These are phyloP conservation scores for Galerina marginata DNA, from an alignment of 768 basidiomycete species.

Conservation along the genomic window DNA sequence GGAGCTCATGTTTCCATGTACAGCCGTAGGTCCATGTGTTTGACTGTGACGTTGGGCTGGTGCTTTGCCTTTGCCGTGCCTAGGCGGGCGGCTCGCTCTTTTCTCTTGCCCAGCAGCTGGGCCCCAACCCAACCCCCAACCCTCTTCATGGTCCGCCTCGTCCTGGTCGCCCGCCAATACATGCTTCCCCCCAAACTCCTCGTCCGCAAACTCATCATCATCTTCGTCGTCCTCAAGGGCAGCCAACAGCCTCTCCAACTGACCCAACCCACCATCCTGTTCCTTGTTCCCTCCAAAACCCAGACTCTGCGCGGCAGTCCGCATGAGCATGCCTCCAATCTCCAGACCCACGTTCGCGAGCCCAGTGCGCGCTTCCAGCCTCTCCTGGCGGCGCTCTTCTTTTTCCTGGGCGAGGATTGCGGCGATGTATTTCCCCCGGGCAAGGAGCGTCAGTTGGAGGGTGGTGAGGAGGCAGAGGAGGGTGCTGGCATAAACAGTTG, in stretches of 20 bases:
- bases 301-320: no score
- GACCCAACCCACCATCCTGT: slow-evolving; percentile 15
- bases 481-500: slow-evolving; percentile 84
- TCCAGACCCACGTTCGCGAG: no score
- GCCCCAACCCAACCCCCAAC: slow-evolving; percentile 13
- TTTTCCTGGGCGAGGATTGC: slow-evolving; percentile 66
- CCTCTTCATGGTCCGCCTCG: slow-evolving; percentile 18
- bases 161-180: neutral
- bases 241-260: slow-evolving; percentile 4
- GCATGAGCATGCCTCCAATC: no score
- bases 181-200: slow-evolving; percentile 3
- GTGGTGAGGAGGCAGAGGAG: slow-evolving; percentile 87
- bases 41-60: neutral
- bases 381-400: slow-evolving; percentile 59
- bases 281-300: neutral
- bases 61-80: neutral
- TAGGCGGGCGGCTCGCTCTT: no score
- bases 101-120: neutral
- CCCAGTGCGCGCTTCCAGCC: slow-evolving; percentile 34
- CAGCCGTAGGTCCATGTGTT: no score
- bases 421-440: slow-evolving; percentile 78
- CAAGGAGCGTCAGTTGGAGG: slow-evolving; percentile 85
- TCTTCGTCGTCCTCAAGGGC: slow-evolving; percentile 26
- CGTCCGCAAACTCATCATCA: slow-evolving; percentile 13
- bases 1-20: neutral